Evolutionary conservation across 441 rosid species (phyloP), one percentile per base, ranked within the genome.

Genomic region (Melastoma candidum): DNA sequence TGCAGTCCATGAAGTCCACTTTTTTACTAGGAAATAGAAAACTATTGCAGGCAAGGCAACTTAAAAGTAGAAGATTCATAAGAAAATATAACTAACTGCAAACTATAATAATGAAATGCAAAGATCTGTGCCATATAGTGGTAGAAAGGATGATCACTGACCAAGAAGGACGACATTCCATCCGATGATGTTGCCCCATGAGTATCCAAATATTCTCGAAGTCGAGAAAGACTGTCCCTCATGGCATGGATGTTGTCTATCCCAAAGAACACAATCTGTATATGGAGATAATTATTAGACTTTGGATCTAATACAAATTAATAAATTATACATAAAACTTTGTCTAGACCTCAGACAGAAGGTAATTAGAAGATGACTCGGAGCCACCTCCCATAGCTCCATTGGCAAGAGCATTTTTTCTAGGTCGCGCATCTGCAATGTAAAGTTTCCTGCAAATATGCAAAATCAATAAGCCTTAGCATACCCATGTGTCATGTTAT

Each of bases 361-460:
- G 72, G 78, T 94, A 94, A 66, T 94, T 73, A 57, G 97, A 77
- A 68, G 99, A 85, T 26, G 99, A 94, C 71, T 94, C 97, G 0
- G 96, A 90, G 69, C 99, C 99, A 71, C 99, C 99, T 65, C 99
- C 99, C 94, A 70, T 90, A 56, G 99, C 99, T 36, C 96, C 99
- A 87, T 94, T 94, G 57, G 99, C 99, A 57, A 94, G 74, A 62
- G 97, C 97, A 81, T 94, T 90, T 79, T 85, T 94, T 67, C 95
- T 82, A 26, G 99, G 97, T 72, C 99, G 85, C 53, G 99, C 99
- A 70, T 94, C 99, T 56, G 86, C 97, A 63, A 94, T 90, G 65
- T 90, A 94, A 52, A 94, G 81, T 76, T 94, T 94, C 81, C 99
- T 90, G 58, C 54, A 68, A 69, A 56, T 60, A 57, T 48, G 59